Evolutionary conservation across 208 protist genomes (phyloP).

Genomic region (Leptomonas pyrrhocoris): DNA sequence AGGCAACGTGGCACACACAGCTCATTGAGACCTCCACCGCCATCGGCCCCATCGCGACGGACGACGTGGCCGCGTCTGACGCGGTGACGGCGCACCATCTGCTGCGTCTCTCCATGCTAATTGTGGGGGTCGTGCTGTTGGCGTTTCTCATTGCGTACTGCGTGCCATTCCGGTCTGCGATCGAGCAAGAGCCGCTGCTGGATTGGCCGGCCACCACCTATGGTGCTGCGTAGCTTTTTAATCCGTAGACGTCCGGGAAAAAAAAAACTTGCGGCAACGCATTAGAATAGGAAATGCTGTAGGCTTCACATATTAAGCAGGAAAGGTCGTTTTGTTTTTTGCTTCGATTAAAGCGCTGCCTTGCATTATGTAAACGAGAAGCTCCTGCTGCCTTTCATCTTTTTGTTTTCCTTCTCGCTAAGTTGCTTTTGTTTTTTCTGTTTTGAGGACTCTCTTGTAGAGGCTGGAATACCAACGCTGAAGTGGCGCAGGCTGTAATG

Average conservation of each 20-base stretch:
- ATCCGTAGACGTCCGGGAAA: too few species aligned
- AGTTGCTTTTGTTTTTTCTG: not conserved
- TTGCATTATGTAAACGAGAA: not conserved
- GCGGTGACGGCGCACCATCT: slow-evolving; percentile 16
- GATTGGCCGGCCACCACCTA: slow-evolving; percentile 16
- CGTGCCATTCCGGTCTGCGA: slow-evolving; percentile 5
- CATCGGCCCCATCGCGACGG: slow-evolving; percentile 22
- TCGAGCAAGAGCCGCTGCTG: slow-evolving; percentile 14
- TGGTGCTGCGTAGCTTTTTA: slow-evolving; percentile 18
- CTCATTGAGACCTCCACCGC: slow-evolving; percentile 68
- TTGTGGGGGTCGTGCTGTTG: slow-evolving; percentile 13
- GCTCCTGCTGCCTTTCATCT: not conserved
- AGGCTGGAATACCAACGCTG: too few species aligned
- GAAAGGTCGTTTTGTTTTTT: too few species aligned
- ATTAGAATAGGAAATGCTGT: too few species aligned
- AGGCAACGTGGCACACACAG: slow-evolving; percentile 70
- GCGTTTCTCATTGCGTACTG: slow-evolving; percentile 26
- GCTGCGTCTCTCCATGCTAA: slow-evolving; percentile 22
- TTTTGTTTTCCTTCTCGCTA: slow-evolving; percentile 6
- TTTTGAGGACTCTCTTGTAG: not conserved
- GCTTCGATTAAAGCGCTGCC: not conserved
- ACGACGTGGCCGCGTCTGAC: slow-evolving; percentile 1
- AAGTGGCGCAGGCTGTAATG: too few species aligned
- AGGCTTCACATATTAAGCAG: too few species aligned
- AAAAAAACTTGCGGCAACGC: not conserved